Conservation (phyloP, 495 filamentous ascomycete genomes). For the Echria macrotheca region DNA sequence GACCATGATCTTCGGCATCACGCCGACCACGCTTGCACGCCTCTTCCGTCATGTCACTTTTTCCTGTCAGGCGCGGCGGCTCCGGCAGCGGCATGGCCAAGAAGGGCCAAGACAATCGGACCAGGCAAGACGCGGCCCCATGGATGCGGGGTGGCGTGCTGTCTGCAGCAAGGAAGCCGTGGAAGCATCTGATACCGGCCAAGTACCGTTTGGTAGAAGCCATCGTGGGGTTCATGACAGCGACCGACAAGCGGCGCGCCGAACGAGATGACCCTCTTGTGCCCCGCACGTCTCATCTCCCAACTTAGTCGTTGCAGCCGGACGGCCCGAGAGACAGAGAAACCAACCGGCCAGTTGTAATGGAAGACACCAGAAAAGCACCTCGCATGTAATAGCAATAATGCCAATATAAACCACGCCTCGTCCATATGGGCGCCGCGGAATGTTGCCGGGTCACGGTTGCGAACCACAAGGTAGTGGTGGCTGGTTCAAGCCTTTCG, state of each 20-base stretch:
- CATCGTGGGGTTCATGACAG: too few relatives aligned
- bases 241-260: too few relatives aligned
- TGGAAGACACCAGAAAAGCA: neutral
- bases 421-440: neutral
- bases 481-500: constrained; percentile 8
- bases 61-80: neutral
- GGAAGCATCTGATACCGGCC: too few relatives aligned
- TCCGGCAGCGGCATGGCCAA: constrained; percentile 5
- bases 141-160: constrained; percentile 3
- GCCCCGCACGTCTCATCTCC: neutral
- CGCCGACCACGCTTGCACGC: neutral
- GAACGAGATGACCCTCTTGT: too few relatives aligned
- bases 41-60: constrained; percentile 11
- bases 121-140: neutral
- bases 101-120: constrained; percentile 4
- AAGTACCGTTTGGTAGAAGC: too few relatives aligned
- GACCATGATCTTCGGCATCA: constrained; percentile 4
- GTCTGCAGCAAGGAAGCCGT: too few relatives aligned
- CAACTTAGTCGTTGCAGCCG: neutral
- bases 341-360: neutral
- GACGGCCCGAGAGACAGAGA: neutral
- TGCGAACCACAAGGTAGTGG: too few relatives aligned
- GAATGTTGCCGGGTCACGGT: constrained; percentile 1
- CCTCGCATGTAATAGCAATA: neutral
- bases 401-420: neutral